phyloP scores from a whole-genome alignment of 116 monocot genomes.

The Cymodocea nodosa region DNA sequence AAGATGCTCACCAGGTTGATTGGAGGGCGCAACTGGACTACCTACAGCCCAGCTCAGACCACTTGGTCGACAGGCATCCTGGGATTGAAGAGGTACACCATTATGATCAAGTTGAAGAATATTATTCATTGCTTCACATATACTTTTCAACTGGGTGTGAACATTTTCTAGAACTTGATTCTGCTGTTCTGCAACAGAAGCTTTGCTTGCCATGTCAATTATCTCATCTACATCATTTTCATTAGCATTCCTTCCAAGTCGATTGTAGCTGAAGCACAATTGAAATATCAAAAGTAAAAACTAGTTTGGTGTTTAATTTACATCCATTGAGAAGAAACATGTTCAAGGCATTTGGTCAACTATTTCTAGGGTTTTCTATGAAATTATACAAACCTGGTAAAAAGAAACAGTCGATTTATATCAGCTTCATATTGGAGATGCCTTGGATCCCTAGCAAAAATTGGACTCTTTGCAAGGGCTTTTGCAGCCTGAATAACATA shows the following conservation, averaged over 20 bases:
- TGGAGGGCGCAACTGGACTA: conserved; percentile 18
- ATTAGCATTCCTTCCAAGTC: conserved; percentile 72
- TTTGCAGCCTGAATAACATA: conserved; percentile 43
- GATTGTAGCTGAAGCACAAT: conserved; percentile 51
- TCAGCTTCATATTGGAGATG: conserved; percentile 92
- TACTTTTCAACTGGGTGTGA: conserved; percentile 50
- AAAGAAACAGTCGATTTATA: conserved; percentile 82
- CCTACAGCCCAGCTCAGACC: conserved; percentile 89
- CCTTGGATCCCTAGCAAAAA: conserved; percentile 76
- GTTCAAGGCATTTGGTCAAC: not conserved
- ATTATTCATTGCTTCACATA: conserved; percentile 53
- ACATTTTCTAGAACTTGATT: conserved; percentile 86
- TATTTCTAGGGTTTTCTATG: not conserved
- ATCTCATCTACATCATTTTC: conserved; percentile 88
- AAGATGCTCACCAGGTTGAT: conserved; percentile 35
- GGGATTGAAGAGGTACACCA: conserved; percentile 2
- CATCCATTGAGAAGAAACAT: not conserved
- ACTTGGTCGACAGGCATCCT: conserved; percentile 30
- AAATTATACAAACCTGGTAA: conserved; percentile 47
- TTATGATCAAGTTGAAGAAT: conserved; percentile 41
- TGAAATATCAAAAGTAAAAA: not conserved
- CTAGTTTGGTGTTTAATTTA: too few relatives aligned
- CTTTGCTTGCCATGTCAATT: conserved; percentile 75
- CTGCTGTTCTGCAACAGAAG: conserved; percentile 73
- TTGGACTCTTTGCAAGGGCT: conserved; percentile 55